Evolutionary conservation across 2,329 filamentous ascomycete species (phyloP).

Genomic region (Cyanodermella asteris): DNA sequence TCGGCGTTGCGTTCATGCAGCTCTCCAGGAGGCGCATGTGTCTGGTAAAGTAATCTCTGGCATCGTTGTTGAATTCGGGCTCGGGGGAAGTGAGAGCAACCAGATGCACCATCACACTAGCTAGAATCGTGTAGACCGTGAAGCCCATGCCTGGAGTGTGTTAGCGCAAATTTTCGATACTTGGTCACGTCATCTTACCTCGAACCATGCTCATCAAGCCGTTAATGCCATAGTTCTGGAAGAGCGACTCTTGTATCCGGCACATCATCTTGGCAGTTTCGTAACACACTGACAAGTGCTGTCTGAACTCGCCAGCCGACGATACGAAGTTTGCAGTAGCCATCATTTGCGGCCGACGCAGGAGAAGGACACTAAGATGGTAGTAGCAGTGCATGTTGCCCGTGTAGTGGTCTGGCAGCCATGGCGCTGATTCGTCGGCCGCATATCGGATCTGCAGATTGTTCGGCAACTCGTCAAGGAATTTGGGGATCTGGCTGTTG

Average conservation of each 20-base stretch:
- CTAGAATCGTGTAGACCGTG: slow-evolving; percentile 77
- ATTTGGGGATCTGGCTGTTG: slow-evolving; percentile 54
- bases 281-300: slow-evolving; percentile 72
- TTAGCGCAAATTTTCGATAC: no score
- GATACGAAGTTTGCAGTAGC: slow-evolving; percentile 52
- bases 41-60: slow-evolving; percentile 70
- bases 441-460: slow-evolving; percentile 64
- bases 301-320: slow-evolving; percentile 58
- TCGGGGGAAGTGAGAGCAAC: slow-evolving; percentile 88
- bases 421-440: slow-evolving; percentile 56
- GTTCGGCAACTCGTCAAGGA: slow-evolving; percentile 53
- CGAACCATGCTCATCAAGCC: slow-evolving; percentile 82
- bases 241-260: slow-evolving; percentile 62
- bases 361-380: slow-evolving; percentile 63
- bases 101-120: slow-evolving; percentile 79
- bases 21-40: slow-evolving; percentile 87
- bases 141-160: slow-evolving; percentile 96
- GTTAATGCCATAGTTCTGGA: slow-evolving; percentile 53
- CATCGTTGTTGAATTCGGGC: slow-evolving; percentile 64
- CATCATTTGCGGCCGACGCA: slow-evolving; percentile 67
- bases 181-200: no score
- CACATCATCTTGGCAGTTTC: slow-evolving; percentile 68
- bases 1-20: slow-evolving; percentile 62
- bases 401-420: slow-evolving; percentile 67
- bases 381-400: slow-evolving; percentile 83